A percentile compares a stretch with the other conserved stretches of the same genome.
These are phyloP conservation scores for Verticillium longisporum DNA, from an alignment of 2,329 filamentous ascomycete species.

Conservation along the genomic window DNA sequence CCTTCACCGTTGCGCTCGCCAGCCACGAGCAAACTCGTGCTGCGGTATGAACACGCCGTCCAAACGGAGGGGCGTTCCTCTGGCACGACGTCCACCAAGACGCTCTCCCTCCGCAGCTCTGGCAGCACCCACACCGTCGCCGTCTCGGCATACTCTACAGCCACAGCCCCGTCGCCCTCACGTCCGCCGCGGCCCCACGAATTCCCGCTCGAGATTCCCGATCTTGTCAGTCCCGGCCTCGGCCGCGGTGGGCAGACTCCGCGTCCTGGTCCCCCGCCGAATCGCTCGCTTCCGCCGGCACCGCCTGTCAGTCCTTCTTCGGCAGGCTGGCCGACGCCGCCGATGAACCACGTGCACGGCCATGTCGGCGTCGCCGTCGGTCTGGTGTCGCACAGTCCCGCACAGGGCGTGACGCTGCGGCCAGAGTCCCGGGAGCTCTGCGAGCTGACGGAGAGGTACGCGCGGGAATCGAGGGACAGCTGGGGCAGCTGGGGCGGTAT, in stretches of 20 bases:
- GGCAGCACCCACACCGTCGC: neutral
- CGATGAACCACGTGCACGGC: constrained; percentile 1
- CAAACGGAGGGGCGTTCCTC: neutral
- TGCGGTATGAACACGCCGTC: neutral
- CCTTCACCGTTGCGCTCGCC: neutral
- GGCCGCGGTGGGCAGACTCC: neutral
- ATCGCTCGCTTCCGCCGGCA: constrained; percentile 30
- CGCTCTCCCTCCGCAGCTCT: constrained; percentile 7
- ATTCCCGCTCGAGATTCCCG: constrained; percentile 26
- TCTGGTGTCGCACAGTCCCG: constrained; percentile 6
- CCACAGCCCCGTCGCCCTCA: constrained; percentile 20
- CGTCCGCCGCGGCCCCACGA: constrained; percentile 29
- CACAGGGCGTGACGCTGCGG: constrained; percentile 11
- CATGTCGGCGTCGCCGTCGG: constrained; percentile 10
- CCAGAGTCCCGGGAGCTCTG: constrained; percentile 19
- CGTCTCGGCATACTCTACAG: neutral
- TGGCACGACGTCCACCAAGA: neutral
- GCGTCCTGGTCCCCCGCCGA: constrained; percentile 37
- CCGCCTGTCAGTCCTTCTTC: constrained; percentile 12
- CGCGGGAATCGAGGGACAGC: constrained; percentile 20
- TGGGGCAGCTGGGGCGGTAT: constrained; percentile 25
- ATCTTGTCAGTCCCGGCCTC: constrained; percentile 17
- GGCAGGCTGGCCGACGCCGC: neutral
- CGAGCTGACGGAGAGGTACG: constrained; percentile 23
- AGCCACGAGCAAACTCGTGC: neutral